Evolutionary conservation across 176 grass and related monocot species (phyloP).

Genomic region (Carex kokanica): DNA sequence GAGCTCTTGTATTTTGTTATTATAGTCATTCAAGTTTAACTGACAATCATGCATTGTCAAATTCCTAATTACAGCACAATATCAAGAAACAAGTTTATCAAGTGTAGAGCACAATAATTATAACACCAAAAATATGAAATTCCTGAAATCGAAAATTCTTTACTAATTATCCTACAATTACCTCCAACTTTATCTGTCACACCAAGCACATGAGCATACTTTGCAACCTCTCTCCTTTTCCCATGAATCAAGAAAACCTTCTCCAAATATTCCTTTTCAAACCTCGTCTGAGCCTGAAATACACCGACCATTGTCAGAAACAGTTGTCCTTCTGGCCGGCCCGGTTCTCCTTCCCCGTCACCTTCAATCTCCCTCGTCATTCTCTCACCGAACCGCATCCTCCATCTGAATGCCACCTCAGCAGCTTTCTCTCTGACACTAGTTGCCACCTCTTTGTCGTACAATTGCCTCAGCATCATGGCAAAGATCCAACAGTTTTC

Average conservation of each 20-base stretch:
- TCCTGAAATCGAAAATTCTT: not conserved
- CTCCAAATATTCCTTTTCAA: slow-evolving; percentile 59
- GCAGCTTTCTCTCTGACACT: slow-evolving; percentile 60
- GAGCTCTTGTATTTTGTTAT: not conserved
- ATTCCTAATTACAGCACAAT: not conserved
- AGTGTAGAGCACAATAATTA: not conserved
- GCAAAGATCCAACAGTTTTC: slow-evolving; percentile 54
- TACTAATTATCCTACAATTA: slow-evolving; percentile 16
- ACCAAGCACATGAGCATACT: slow-evolving; percentile 38
- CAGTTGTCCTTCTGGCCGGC: slow-evolving; percentile 49
- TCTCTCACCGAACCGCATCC: slow-evolving; percentile 37
- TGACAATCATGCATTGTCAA: not conserved
- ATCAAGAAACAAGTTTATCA: not conserved
- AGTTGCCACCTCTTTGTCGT: slow-evolving; percentile 45
- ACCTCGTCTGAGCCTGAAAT: slow-evolving; percentile 52
- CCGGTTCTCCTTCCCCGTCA: not conserved
- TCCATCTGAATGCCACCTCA: slow-evolving; percentile 52
- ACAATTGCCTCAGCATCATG: slow-evolving; percentile 51
- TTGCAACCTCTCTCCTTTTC: slow-evolving; percentile 64
- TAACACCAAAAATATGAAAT: not conserved
- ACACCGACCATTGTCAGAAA: slow-evolving; percentile 63
- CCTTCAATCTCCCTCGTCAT: slow-evolving; percentile 36
- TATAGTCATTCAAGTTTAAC: not conserved
- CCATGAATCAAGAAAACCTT: slow-evolving; percentile 54
- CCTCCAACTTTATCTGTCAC: slow-evolving; percentile 57